Base-by-base conservation (phyloP, 2,329 filamentous ascomycete genomes). In the Ophiostoma himal-ulmi region DNA sequence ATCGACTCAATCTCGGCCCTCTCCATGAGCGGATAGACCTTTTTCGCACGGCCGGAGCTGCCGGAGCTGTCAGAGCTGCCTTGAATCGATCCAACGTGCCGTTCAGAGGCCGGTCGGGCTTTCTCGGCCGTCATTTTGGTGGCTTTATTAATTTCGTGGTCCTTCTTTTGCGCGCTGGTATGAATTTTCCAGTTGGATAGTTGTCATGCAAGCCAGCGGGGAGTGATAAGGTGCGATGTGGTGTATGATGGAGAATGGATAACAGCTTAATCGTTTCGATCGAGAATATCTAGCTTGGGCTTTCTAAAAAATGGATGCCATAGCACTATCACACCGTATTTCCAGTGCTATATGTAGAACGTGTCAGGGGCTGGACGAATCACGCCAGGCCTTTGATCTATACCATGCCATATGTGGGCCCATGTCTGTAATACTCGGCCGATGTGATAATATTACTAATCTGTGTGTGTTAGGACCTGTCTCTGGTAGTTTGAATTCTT, bases 1-100 rank as follows among this genome's bases (percentile, higher is more conserved):
- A 94, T 81, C 6, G 85, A 88, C 79, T 97, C 94, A 72, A 96
- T 86, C 77, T 92, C 85, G 72, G 86, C 78, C 6, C 78, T 77
- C 4, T 79, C 76, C 76, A 84, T 77, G 30, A 81, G 70, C 8
- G 81, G 81, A 70, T 78, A 81, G 20, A 37, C 36, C 64, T 68
- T 72, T 30, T 71, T 67, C 5, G 68, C 39, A 1, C 69, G 68
- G 36, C 41, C 54, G 36, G 30, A 20, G n/a, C 65, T 57, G 14
- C 34, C 30, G 0, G 22, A 17, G 60, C 30, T 34, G 13, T 26
- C 30, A 34, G 30, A 8, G 14, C 30, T 30, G 30, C 30, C 30
- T 30, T 3, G 30, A 30, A 17, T 13, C 36, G 36, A 22, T 1
- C 36, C 62, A 39, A 17, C 36, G 14, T 65, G 34, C 62, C 34